Base-by-base conservation (phyloP, 805 yeast genomes). In the Candida patagonica region DNA sequence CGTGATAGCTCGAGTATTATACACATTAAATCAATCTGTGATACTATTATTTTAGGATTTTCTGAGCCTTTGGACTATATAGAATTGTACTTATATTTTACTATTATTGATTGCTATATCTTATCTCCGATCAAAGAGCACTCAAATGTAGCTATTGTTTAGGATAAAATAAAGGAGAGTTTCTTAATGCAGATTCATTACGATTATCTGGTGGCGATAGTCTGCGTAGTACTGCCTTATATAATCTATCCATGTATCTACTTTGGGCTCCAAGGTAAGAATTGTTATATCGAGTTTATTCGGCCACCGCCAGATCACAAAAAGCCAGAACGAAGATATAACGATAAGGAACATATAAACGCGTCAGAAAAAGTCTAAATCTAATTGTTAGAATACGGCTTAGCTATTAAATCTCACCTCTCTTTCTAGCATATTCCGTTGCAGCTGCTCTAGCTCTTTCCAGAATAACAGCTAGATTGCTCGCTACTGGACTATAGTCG, bases 401-500 rank as follows among this genome's bases (percentile, higher is more conserved):
- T 13, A 12, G 17, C 5, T 19, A 19, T 38, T 35, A 43, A 2
- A 19, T 25, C 26, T 44, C 48, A 13, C 43, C 43, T 8, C 19
- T 39, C 5, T 25, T 26, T 10, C 23, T 22, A 7, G 49, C 45
- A 38, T 50, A 49, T 38, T 47, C 50, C 33, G 37, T 40, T 36
- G 48, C 49, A 45, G 42, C 42, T 39, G 38, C 42, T 46, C 41
- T 35, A 44, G 52, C 53, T 43, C 38, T 48, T 26, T 38, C 46
- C 12, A 51, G 51, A 54, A 51, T 56, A 25, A 30, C 38, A 38
- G 45, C 45, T 26, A 53, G 56, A 47, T 51, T 57, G 20, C 35
- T 46, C 35, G 43, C 42, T 41, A 81, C 68, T 51, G 79, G 70
- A 15, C 88, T 87, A 50, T 73, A 74, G 56, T 81, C 89, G 52